Evolutionary conservation across 495 filamentous ascomycete species (phyloP).

Genomic region (Daldinia bambusicola): DNA sequence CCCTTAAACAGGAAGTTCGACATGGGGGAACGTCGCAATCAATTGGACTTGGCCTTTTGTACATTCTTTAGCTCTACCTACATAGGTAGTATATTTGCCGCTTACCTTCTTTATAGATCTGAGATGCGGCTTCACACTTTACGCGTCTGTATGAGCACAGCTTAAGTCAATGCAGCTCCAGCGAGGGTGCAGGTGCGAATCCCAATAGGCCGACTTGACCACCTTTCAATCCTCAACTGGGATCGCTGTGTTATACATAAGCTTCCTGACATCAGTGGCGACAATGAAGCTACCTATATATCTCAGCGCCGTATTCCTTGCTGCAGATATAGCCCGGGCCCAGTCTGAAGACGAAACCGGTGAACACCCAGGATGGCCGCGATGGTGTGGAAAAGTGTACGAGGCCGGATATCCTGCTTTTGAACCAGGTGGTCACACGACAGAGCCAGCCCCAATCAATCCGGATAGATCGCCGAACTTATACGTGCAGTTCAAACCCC

Average conservation of each 20-base stretch:
- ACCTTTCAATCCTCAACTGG: neutral
- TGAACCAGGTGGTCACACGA: conserved; percentile 69
- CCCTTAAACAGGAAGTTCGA: conserved; percentile 39
- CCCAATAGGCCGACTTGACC: neutral
- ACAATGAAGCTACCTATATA: conserved; percentile 12
- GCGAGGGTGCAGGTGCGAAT: neutral
- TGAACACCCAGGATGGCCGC: conserved; percentile 56
- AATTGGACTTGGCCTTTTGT: conserved; percentile 24
- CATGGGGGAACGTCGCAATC: conserved; percentile 38
- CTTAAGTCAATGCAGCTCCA: neutral
- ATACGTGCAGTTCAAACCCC: conserved; percentile 67
- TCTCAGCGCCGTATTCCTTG: conserved; percentile 4
- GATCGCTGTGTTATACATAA: neutral
- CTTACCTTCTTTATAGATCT: neutral
- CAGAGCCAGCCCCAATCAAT: conserved; percentile 52
- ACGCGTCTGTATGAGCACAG: neutral
- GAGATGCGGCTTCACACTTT: neutral
- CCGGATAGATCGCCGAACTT: conserved; percentile 60
- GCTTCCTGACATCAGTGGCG: neutral
- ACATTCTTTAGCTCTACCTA: neutral
- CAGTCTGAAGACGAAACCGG: conserved; percentile 50
- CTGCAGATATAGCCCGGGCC: conserved; percentile 14
- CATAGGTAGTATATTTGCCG: no score
- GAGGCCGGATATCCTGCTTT: conserved; percentile 64
- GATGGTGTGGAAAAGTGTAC: conserved; percentile 72